Base-by-base conservation (phyloP, 2,329 filamentous ascomycete species). In the Diaporthe australafricana region DNA sequence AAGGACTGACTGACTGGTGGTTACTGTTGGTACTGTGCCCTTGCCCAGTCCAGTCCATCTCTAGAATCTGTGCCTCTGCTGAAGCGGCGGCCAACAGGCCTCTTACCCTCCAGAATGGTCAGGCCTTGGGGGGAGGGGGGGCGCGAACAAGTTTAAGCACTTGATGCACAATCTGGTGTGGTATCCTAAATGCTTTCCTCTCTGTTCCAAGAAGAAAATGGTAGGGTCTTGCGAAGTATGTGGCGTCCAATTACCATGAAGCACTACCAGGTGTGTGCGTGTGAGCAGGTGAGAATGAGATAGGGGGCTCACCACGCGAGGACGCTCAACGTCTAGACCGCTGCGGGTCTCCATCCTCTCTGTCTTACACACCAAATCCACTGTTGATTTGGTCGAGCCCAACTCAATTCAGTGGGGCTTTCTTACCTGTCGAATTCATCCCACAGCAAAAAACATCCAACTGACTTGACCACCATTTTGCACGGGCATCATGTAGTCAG, bases 351-450 rank as follows among this genome's bases (percentile, higher is more conserved):
- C 45, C 25, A 32, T 47, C 5, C 2, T 2, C 42, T 9, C 12
- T 32, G 42, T 20, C 3, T 20, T 47, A 11, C 25, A 17, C 12
- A 11, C 25, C 27, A 16, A 40, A 25, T 20, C 60, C 60, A 50
- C 30, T 38, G n/a, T 17, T 20, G 45, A 38, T 63, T 42, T 65
- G 25, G 8, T 8, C 7, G 60, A 16, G 60, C 16, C 8, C 42
- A 38, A 65, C 45, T 38, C 45, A 65, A 65, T 50, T 65, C 60
- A 50, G 60, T 30, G 60, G 60, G 60, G 45, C n/a, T 65, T 8
- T 9, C 53, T 27, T 11, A 32, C 1, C 6, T 11, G 0, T n/a
- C n/a, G n/a, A n/a, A n/a, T n/a, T n/a, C n/a, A n/a, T n/a, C n/a
- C n/a, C n/a, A n/a, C n/a, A n/a, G n/a, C n/a, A n/a, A n/a, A n/a